Conservation (phyloP, 176 grass and related monocot species). For the Carex littledalei region DNA sequence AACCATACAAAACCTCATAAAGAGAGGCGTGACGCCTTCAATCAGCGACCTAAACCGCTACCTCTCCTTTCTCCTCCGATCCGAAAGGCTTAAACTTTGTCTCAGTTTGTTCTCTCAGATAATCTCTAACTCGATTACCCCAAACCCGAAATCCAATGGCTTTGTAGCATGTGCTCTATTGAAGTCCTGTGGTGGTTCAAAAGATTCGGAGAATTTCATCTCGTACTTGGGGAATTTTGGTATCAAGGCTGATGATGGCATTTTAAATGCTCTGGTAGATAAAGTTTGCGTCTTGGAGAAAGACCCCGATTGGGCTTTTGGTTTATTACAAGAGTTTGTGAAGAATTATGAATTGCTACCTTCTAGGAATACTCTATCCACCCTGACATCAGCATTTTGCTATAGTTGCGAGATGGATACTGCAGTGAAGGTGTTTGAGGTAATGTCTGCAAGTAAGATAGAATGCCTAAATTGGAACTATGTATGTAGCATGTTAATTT, state of each 20-base stretch:
- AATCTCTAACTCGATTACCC: slow-evolving; percentile 16
- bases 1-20: not conserved
- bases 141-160: not conserved
- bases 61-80: slow-evolving; percentile 11
- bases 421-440: slow-evolving; percentile 55
- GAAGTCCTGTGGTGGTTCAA: slow-evolving; percentile 10
- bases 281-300: slow-evolving; percentile 25
- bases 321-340: slow-evolving; percentile 32
- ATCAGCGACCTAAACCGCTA: not conserved
- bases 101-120: slow-evolving; percentile 33
- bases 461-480: slow-evolving; percentile 37
- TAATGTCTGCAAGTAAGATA: slow-evolving; percentile 34
- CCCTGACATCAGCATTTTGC: slow-evolving; percentile 28
- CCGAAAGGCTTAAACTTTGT: slow-evolving; percentile 8
- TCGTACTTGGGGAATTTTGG: slow-evolving; percentile 6
- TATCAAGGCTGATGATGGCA: slow-evolving; percentile 12
- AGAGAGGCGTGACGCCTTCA: not conserved
- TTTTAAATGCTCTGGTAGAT: slow-evolving; percentile 50
- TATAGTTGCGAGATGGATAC: slow-evolving; percentile 35
- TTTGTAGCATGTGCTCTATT: slow-evolving; percentile 15
- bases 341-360: slow-evolving; percentile 23
- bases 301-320: slow-evolving; percentile 36
- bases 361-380: slow-evolving; percentile 23
- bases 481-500: slow-evolving; percentile 58
- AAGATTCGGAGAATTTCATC: slow-evolving; percentile 21